Percentiles rank a stretch among this genome's conserved stretches.
phyloP scores from a whole-genome alignment of 257 asterid genomes.

The Buddleja alternifolia region DNA sequence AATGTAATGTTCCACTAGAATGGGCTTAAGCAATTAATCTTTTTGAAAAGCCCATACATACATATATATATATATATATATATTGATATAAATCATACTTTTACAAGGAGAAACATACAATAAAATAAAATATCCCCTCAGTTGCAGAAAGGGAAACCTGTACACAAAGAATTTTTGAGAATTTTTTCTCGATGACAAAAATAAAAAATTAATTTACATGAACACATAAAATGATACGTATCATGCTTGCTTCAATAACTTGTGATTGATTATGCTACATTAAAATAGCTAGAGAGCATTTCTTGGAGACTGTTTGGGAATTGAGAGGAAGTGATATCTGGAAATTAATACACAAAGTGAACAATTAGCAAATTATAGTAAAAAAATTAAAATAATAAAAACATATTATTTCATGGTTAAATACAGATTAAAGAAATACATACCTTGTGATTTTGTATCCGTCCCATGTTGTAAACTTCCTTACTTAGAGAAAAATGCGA shows the following conservation, averaged over 20 bases:
- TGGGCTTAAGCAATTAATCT: not conserved
- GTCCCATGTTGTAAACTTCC: constrained; percentile 37
- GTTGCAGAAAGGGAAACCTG: not conserved
- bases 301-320: constrained; percentile 53
- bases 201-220: not conserved
- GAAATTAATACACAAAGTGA: constrained; percentile 19
- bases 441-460: constrained; percentile 42
- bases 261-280: constrained; percentile 30
- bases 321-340: constrained; percentile 64
- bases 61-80: too few species aligned
- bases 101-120: not conserved
- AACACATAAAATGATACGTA: not conserved
- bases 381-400: not conserved
- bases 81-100: too few species aligned
- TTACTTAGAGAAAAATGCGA: constrained; percentile 36
- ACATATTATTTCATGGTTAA: not conserved
- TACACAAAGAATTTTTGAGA: not conserved
- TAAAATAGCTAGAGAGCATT: constrained; percentile 55
- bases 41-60: not conserved
- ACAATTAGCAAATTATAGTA: not conserved
- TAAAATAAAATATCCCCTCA: not conserved
- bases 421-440: not conserved
- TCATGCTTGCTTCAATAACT: not conserved
- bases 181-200: not conserved
- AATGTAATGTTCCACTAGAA: not conserved